phyloP scores from a whole-genome alignment of 2,329 filamentous ascomycete genomes.

The Rugonectria rugulosa region DNA sequence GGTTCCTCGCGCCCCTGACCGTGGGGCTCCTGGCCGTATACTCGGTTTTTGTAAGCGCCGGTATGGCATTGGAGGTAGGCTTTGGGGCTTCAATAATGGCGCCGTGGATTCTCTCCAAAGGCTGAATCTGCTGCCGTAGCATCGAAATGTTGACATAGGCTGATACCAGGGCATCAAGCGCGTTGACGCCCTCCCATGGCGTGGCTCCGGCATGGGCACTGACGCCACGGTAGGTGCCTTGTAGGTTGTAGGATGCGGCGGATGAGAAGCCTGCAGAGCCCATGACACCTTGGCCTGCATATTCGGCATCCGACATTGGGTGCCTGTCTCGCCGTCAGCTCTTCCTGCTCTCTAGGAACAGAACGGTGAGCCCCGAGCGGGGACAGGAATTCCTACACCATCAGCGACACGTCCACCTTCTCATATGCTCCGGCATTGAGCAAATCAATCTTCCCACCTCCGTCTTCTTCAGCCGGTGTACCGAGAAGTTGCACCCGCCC shows the following conservation, averaged over 20 bases:
- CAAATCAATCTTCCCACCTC: not conserved
- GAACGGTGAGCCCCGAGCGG: not conserved
- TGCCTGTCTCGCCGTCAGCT: not conserved
- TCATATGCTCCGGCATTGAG: not conserved
- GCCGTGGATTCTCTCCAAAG: not conserved
- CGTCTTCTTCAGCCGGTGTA: conserved; percentile 7
- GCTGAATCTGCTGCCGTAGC: conserved; percentile 3
- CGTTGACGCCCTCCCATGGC: conserved; percentile 7
- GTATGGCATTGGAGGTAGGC: not conserved
- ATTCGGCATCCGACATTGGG: not conserved
- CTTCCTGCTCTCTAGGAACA: not conserved
- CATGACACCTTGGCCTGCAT: not conserved
- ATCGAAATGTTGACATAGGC: conserved; percentile 4
- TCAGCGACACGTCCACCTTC: not conserved
- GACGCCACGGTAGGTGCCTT: not conserved
- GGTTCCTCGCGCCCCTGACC: not conserved
- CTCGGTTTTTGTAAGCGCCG: not conserved
- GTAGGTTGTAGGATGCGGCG: not conserved
- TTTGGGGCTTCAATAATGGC: not conserved
- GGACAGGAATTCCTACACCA: not conserved
- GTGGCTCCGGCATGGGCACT: not conserved
- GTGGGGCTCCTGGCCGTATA: not conserved
- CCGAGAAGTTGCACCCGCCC: conserved; percentile 41
- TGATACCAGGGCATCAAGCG: not conserved
- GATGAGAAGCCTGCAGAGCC: not conserved